phyloP scores from a whole-genome alignment of 371 early-diverging fungal species.

The Neoconidiobolus thromboides region DNA sequence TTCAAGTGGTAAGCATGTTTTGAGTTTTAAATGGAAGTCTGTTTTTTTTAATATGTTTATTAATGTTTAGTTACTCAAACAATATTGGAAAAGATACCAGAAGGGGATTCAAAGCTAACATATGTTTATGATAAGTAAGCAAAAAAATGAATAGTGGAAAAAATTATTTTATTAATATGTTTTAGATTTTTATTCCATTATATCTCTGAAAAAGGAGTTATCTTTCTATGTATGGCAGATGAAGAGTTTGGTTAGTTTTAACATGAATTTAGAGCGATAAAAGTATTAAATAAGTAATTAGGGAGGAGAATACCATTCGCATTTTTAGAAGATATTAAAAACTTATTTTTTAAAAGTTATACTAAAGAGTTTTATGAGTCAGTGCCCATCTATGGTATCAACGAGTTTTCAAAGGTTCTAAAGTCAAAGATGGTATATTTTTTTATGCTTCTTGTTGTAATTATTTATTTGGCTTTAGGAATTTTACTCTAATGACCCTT shows the following conservation, averaged over 20 bases:
- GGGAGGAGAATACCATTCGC: constrained; percentile 74
- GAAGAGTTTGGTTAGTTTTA: constrained; percentile 43
- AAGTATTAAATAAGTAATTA: background rate
- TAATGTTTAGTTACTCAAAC: constrained; percentile 47
- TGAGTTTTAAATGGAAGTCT: too few relatives aligned
- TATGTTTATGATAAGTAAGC: constrained; percentile 72
- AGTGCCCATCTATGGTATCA: constrained; percentile 54
- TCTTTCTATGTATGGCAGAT: constrained; percentile 80
- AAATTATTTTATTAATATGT: background rate
- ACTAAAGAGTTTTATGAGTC: constrained; percentile 28
- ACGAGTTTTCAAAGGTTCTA: constrained; percentile 62
- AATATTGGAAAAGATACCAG: constrained; percentile 77
- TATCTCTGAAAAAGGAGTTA: constrained; percentile 55
- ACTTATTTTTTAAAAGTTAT: constrained; percentile 37
- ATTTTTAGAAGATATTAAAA: constrained; percentile 65
- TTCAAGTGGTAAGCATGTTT: constrained; percentile 11
- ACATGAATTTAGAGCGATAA: background rate
- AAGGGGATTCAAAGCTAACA: constrained; percentile 71
- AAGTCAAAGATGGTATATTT: constrained; percentile 52
- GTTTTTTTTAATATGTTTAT: background rate
- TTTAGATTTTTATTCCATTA: constrained; percentile 73
- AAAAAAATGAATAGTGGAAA: background rate
- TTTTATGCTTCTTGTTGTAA: background rate
- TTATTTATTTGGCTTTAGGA: constrained; percentile 19
- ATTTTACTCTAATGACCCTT: constrained; percentile 48